These are phyloP conservation scores for Nothomitra cinnamomea DNA, from an alignment of 2,329 filamentous ascomycete genomes.

Conservation along the genomic window DNA sequence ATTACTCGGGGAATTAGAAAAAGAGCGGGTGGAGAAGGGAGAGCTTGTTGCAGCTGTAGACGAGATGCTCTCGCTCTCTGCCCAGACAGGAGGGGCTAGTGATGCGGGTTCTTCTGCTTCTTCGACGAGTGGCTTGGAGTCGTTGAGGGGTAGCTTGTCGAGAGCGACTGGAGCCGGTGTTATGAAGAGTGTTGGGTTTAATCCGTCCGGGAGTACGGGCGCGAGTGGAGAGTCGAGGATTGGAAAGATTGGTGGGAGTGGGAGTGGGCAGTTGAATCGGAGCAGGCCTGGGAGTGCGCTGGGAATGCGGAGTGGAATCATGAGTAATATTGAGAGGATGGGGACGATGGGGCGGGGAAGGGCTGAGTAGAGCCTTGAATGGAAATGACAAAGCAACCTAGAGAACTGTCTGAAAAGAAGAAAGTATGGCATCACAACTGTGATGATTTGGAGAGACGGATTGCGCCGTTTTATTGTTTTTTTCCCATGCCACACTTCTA, in stretches of 20 bases:
- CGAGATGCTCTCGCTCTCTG: slow-evolving; percentile 60
- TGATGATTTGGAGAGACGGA: too few relatives aligned
- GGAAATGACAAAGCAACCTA: too few relatives aligned
- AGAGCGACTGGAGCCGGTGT: neutral
- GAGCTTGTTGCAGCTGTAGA: slow-evolving; percentile 68
- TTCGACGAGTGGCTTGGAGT: neutral
- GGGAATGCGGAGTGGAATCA: slow-evolving; percentile 46
- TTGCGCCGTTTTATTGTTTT: too few relatives aligned
- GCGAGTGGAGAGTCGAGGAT: slow-evolving; percentile 18
- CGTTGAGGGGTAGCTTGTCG: slow-evolving; percentile 10
- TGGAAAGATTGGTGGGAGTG: slow-evolving; percentile 15
- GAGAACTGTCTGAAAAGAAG: too few relatives aligned
- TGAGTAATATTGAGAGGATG: slow-evolving; percentile 82
- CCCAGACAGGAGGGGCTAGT: too few relatives aligned
- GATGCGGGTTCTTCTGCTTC: neutral
- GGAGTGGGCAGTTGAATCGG: slow-evolving; percentile 20
- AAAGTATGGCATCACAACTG: too few relatives aligned
- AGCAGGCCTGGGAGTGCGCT: slow-evolving; percentile 5
- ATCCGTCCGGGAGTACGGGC: slow-evolving; percentile 5
- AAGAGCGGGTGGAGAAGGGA: slow-evolving; percentile 67
- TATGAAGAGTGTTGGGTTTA: slow-evolving; percentile 2
- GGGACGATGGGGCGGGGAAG: slow-evolving; percentile 58
- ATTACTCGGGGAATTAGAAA: slow-evolving; percentile 47
- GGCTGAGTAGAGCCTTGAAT: neutral
- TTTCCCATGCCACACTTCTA: too few relatives aligned